Evolutionary conservation across 805 yeast genomes (phyloP).

Genomic region (Helenozyma baotianmanensis): DNA sequence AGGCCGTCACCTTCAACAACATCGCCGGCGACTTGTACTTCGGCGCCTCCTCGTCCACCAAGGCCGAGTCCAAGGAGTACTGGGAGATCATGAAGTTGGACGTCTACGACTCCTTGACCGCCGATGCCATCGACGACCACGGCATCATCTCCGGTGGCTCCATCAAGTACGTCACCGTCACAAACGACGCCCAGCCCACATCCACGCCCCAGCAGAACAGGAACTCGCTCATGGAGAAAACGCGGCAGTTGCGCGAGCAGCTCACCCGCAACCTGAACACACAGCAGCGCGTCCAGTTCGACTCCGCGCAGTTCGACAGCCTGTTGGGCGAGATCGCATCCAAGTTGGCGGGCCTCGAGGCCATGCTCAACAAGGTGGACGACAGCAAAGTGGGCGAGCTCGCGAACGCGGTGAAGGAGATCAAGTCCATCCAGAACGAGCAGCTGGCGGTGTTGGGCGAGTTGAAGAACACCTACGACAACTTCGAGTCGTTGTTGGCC

Average conservation of each 20-base stretch:
- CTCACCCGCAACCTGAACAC: conserved; percentile 1
- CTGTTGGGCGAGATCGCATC: conserved; percentile 6
- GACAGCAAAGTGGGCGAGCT: conserved; percentile 8
- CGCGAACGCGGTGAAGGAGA: conserved; percentile 13
- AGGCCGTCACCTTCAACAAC: conserved; percentile 44
- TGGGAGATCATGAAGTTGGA: conserved; percentile 62
- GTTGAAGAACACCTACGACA: conserved; percentile 17
- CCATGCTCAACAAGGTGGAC: conserved; percentile 6
- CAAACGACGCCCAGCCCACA: conserved; percentile 3
- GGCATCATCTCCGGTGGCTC: conserved; percentile 43
- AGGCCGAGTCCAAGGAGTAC: conserved; percentile 41
- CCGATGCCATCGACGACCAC: conserved; percentile 56
- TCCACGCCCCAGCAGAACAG: conserved; percentile 21
- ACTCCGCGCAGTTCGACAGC: conserved; percentile 5
- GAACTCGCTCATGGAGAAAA: conserved; percentile 36
- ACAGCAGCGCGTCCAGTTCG: neutral
- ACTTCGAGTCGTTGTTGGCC: conserved; percentile 24
- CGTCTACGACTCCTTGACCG: conserved; percentile 48
- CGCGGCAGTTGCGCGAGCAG: conserved; percentile 21
- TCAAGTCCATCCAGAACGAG: conserved; percentile 14
- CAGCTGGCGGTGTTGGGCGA: conserved; percentile 17
- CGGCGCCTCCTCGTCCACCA: conserved; percentile 48
- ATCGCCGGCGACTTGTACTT: conserved; percentile 34
- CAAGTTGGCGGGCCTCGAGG: conserved; percentile 9
- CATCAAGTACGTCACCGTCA: conserved; percentile 28